phyloP scores from a whole-genome alignment of 345 rosid genomes.

The Eucalyptus cladocalyx region DNA sequence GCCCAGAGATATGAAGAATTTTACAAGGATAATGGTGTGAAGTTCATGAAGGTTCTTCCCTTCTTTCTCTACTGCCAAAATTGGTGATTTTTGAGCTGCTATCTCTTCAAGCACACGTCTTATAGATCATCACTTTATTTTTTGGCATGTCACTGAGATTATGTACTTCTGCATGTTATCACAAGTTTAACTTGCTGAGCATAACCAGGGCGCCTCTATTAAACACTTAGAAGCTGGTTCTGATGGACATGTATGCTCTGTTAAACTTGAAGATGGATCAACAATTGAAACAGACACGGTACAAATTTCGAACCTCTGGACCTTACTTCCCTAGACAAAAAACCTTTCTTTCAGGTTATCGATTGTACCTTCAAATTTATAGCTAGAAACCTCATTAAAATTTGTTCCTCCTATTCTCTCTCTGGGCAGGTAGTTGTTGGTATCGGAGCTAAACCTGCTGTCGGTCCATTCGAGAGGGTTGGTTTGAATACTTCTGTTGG shows the following conservation, averaged over 20 bases:
- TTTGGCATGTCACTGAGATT: background rate
- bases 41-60: conserved; percentile 48
- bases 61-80: background rate
- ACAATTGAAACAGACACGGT: conserved; percentile 74
- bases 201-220: conserved; percentile 56
- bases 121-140: background rate
- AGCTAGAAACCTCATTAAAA: background rate
- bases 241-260: conserved; percentile 62
- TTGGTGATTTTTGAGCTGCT: background rate
- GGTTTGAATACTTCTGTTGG: conserved; percentile 57
- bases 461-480: conserved; percentile 60
- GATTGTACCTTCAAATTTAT: background rate
- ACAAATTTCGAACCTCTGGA: background rate
- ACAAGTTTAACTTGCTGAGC: background rate
- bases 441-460: conserved; percentile 88
- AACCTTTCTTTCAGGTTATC: background rate
- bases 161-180: background rate
- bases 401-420: background rate
- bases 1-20: conserved; percentile 75
- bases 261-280: conserved; percentile 85
- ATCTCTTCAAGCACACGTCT: background rate
- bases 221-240: conserved; percentile 69
- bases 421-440: conserved; percentile 63
- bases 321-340: background rate
- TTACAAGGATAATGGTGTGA: conserved; percentile 75